phyloP scores from a whole-genome alignment of 352 stramenopile species.

The Globisporangium apiculatum region DNA sequence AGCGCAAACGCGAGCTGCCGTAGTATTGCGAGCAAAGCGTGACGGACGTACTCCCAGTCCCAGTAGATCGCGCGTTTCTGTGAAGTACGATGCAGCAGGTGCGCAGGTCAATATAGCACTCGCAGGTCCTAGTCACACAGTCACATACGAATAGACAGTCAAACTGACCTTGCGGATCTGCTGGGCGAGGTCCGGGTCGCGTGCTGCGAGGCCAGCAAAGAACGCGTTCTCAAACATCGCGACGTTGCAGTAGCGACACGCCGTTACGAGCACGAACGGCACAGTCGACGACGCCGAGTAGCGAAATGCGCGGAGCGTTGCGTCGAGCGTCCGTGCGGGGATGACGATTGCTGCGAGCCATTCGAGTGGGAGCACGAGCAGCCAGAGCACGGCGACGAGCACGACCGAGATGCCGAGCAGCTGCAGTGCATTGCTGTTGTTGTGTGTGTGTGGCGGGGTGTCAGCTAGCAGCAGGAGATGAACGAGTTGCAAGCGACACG shows the following conservation, averaged over 20 bases:
- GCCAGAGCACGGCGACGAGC: conserved; percentile 38
- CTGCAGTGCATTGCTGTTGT: conserved; percentile 35
- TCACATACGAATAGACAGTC: no score
- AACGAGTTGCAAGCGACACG: conserved; percentile 2
- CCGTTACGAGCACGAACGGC: conserved; percentile 46
- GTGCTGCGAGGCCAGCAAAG: conserved; percentile 45
- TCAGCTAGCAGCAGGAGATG: no score
- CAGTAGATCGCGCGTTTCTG: conserved; percentile 59
- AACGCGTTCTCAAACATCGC: conserved; percentile 64
- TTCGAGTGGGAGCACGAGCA: conserved; percentile 50
- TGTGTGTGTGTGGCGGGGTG: neutral
- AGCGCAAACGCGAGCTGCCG: conserved; percentile 49
- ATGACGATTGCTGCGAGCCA: conserved; percentile 44
- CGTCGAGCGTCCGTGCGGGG: conserved; percentile 29
- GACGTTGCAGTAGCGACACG: conserved; percentile 51
- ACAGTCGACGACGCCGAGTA: conserved; percentile 40
- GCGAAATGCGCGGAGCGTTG: conserved; percentile 42
- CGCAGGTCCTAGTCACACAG: no score
- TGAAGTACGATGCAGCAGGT: neutral
- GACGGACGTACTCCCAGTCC: conserved; percentile 65
- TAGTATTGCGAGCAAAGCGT: conserved; percentile 35
- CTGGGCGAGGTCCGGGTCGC: conserved; percentile 29
- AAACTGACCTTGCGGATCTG: conserved; percentile 31
- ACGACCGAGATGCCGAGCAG: conserved; percentile 46
- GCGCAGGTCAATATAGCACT: no score